Conservation (phyloP, 75 land plant genomes). For the Adiantum capillusveneris region DNA sequence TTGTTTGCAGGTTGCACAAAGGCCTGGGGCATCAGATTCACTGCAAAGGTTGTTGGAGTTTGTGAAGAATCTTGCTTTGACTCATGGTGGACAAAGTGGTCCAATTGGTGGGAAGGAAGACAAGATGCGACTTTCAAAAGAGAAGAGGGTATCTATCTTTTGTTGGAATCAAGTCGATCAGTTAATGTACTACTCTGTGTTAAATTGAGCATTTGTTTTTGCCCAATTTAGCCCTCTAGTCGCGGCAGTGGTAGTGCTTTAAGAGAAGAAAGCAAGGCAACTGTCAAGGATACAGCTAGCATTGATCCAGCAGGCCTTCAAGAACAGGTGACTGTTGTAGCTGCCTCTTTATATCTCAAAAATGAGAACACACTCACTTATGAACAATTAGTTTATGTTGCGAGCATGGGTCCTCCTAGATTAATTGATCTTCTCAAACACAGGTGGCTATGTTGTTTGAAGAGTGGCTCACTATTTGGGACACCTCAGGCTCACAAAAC, state of each 20-base stretch:
- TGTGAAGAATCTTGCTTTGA: constrained; percentile 45
- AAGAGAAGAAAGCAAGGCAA: constrained; percentile 47
- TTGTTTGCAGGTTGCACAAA: constrained; percentile 57
- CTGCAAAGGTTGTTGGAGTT: constrained; percentile 81
- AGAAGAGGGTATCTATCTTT: constrained; percentile 54
- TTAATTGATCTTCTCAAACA: constrained; percentile 3
- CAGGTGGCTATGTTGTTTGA: constrained; percentile 61
- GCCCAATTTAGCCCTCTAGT: constrained; percentile 28
- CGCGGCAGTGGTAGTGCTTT: constrained; percentile 26
- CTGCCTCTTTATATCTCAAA: too few relatives aligned
- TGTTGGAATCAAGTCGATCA: not conserved
- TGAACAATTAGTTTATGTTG: too few relatives aligned
- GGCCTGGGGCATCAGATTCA: constrained; percentile 87
- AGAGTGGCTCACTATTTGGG: constrained; percentile 82
- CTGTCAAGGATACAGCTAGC: constrained; percentile 29
- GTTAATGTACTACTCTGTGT: not conserved
- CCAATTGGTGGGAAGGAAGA: constrained; percentile 50
- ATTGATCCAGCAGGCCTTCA: constrained; percentile 68
- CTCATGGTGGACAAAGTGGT: constrained; percentile 16
- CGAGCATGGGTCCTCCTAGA: too few relatives aligned
- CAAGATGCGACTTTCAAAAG: constrained; percentile 48
- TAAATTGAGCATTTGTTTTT: not conserved
- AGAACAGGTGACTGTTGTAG: constrained; percentile 68
- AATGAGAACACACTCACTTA: too few relatives aligned
- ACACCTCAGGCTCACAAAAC: constrained; percentile 41